Base-by-base conservation (phyloP, 164 flowering plant genomes). In the Malania oleifera region DNA sequence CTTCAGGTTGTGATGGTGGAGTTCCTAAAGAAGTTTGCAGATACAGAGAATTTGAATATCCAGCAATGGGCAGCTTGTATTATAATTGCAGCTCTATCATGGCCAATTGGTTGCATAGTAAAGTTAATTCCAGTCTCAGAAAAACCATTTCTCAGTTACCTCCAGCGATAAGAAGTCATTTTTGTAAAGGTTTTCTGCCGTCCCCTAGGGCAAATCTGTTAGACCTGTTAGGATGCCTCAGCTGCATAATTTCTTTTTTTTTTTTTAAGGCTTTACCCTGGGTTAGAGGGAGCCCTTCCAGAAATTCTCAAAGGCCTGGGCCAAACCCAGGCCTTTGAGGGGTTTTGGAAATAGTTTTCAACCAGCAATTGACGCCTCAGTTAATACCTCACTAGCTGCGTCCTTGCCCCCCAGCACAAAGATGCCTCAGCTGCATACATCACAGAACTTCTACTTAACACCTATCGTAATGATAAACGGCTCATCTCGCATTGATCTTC, bases 1-100 rank as follows among this genome's bases (percentile, higher is more conserved):
- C 84, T 83, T 52, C 92, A 85, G 62, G 75, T 75, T 8, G 71
- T 82, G 57, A 82, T 85, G 86, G 91, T 85, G 35, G 87, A 82
- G 68, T 85, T 85, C 59, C 70, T 85, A 15, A 74, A 70, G 63
- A 81, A 77, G 51, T 85, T 85, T 69, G 88, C 92, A 7, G 66
- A 70, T 41, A 85, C 88, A 13, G 77, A 53, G 68, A 76, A 68
- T 28, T 61, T 85, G 65, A 71, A 65, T 60, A 53, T 64, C 71
- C 20, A 1, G 52, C 80, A 85, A 51, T 82, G 87, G 87, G 70
- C 52, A 18, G 45, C 53, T 47, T 85, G 91, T 47, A 69, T 79
- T 18, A 67, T 41, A 4, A 63, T 79, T 35, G 91, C 84, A 44
- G 67, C 82, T 19, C 5, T 76, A 6, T 56, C 86, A 3, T 85